A percentile compares a stretch with the other conserved stretches of the same genome.
These are phyloP conservation scores for Neopestalotiopsis clavispora DNA, from an alignment of 2,329 filamentous ascomycete species.

Conservation along the genomic window DNA sequence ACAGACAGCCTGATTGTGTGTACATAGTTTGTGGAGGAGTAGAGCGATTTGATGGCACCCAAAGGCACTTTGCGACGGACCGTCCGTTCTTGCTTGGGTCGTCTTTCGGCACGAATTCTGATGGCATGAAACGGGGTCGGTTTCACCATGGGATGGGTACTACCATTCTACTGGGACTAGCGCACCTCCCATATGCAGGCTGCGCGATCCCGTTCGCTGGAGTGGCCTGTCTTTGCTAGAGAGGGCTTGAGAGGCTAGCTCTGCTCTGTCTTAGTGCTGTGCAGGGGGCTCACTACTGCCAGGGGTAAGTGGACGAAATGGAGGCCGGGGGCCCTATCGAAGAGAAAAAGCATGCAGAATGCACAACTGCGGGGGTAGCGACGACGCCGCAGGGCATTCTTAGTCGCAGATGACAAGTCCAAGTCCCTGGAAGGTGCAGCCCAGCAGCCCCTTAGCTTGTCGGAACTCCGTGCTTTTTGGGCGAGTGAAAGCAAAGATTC, in stretches of 20 bases:
- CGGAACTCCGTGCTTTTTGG: not conserved
- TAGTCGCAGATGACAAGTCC: not conserved
- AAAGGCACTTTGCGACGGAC: constrained; percentile 2
- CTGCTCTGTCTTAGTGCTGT: not conserved
- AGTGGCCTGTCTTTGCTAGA: not conserved
- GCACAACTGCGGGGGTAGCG: not conserved
- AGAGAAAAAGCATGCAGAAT: constrained; percentile 14
- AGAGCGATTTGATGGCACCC: constrained; percentile 4
- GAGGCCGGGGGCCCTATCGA: not conserved
- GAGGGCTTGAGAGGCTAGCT: not conserved
- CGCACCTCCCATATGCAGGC: not conserved
- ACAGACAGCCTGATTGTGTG: not conserved
- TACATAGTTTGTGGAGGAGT: not conserved
- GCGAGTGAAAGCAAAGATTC: not conserved
- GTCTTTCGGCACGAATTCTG: not conserved
- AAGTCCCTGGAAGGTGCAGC: constrained; percentile 5
- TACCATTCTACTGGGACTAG: constrained; percentile 10
- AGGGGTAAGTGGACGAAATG: not conserved
- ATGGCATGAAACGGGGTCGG: constrained; percentile 12
- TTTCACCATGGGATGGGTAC: constrained; percentile 16
- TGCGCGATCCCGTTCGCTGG: constrained; percentile 14
- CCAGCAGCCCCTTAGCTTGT: not conserved
- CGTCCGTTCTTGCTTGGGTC: not conserved
- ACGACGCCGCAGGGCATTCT: not conserved
- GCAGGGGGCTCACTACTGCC: constrained; percentile 7